Evolutionary conservation across 129 eudicot species (phyloP).

Genomic region (Lonicera japonica): DNA sequence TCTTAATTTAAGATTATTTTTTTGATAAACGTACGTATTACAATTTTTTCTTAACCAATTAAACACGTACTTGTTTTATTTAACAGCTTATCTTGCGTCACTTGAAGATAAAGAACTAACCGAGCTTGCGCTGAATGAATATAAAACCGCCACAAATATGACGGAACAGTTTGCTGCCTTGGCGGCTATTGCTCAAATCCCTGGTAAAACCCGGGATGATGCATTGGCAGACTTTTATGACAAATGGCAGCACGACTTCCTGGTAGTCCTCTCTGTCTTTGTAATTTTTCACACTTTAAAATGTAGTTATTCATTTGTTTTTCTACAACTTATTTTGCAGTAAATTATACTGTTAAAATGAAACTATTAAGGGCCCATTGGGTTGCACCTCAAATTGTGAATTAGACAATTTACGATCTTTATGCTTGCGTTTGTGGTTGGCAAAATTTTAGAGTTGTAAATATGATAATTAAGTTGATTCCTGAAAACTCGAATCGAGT

Average conservation of each 20-base stretch:
- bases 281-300: not conserved
- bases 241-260: conserved; percentile 84
- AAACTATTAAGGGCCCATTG: too few species aligned
- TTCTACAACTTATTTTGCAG: too few species aligned
- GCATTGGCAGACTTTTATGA: conserved; percentile 78
- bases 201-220: conserved; percentile 69
- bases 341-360: too few species aligned
- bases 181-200: conserved; percentile 76
- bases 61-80: conserved; percentile 4
- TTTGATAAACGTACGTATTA: not conserved
- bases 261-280: conserved; percentile 38
- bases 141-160: conserved; percentile 79
- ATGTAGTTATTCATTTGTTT: too few species aligned
- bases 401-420: too few species aligned
- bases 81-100: conserved; percentile 75
- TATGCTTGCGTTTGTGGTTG: too few species aligned
- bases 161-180: conserved; percentile 92
- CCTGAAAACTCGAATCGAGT: too few species aligned
- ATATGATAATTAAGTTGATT: too few species aligned
- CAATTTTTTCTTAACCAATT: conserved; percentile 5
- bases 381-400: too few species aligned
- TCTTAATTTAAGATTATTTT: not conserved
- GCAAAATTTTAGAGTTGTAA: too few species aligned
- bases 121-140: conserved; percentile 76
- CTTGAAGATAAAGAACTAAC: conserved; percentile 60